These are phyloP conservation scores for Escallonia rubra DNA, from an alignment of 129 eudicot species.

Conservation along the genomic window DNA sequence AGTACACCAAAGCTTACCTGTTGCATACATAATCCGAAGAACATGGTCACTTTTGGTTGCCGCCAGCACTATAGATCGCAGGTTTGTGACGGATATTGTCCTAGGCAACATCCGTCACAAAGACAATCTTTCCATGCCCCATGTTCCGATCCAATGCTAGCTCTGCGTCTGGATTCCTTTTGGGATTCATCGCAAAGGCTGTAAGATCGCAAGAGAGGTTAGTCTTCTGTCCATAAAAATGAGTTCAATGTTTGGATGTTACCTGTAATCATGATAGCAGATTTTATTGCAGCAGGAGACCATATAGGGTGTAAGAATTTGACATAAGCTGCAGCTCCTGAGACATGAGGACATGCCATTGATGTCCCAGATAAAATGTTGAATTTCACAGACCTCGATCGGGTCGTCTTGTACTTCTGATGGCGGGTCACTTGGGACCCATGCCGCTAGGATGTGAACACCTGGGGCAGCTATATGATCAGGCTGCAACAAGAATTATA, in stretches of 20 bases:
- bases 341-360: constrained; percentile 35
- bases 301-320: constrained; percentile 26
- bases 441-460: not conserved
- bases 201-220: not conserved
- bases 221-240: not conserved
- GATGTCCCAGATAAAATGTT: constrained; percentile 29
- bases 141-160: constrained; percentile 1
- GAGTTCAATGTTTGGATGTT: not conserved
- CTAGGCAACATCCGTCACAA: constrained; percentile 1
- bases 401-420: constrained; percentile 2
- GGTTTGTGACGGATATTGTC: not conserved
- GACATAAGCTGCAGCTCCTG: constrained; percentile 28
- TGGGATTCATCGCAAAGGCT: constrained; percentile 10
- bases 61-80: constrained; percentile 14
- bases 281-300: constrained; percentile 37
- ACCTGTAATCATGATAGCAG: constrained; percentile 43
- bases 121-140: no score
- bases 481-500: constrained; percentile 13
- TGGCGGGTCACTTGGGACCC: not conserved
- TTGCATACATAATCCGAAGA: no score
- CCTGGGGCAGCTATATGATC: constrained; percentile 26
- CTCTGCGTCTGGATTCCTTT: constrained; percentile 16
- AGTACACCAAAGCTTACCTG: no score
- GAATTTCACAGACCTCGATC: constrained; percentile 10
- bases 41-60: constrained; percentile 16